Percentiles rank a stretch among this genome's conserved stretches.
These are phyloP conservation scores for Candida awuae DNA, from an alignment of 805 yeast species.

Conservation along the genomic window DNA sequence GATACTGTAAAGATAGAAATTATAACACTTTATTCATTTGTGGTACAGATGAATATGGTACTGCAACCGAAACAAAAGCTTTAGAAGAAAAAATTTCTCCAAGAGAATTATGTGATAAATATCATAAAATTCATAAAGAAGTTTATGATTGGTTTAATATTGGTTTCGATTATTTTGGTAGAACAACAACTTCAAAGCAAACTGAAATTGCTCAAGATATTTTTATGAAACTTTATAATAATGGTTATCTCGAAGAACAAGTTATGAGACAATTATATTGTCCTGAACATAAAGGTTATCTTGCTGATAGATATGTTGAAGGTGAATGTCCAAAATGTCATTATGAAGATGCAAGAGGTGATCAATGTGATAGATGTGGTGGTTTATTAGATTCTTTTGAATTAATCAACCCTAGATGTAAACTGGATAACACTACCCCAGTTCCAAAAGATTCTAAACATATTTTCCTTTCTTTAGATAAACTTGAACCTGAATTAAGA, in stretches of 20 bases:
- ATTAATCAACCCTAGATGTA: slow-evolving; percentile 90
- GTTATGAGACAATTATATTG: slow-evolving; percentile 87
- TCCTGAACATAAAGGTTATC: slow-evolving; percentile 78
- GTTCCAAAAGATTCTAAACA: slow-evolving; percentile 76
- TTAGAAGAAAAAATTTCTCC: slow-evolving; percentile 90
- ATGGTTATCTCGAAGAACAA: slow-evolving; percentile 78
- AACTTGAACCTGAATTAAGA: slow-evolving; percentile 67
- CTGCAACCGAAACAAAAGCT: slow-evolving; percentile 98
- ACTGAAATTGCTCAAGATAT: slow-evolving; percentile 95
- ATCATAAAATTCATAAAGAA: slow-evolving; percentile 74
- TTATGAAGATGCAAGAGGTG: slow-evolving; percentile 97
- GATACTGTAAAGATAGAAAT: slow-evolving; percentile 84
- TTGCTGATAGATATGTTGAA: slow-evolving; percentile 96
- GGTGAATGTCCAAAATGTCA: slow-evolving; percentile 95
- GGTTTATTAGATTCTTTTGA: slow-evolving; percentile 83
- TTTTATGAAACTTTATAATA: slow-evolving; percentile 65
- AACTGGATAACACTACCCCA: slow-evolving; percentile 79
- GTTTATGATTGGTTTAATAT: slow-evolving; percentile 97
- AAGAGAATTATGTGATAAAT: slow-evolving; percentile 81
- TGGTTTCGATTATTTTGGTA: slow-evolving; percentile 90
- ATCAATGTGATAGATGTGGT: slow-evolving; percentile 98
- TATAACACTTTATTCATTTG: slow-evolving; percentile 81
- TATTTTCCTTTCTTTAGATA: slow-evolving; percentile 74
- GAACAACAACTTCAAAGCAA: slow-evolving; percentile 88
- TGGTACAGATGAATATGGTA: slow-evolving; percentile 99